A percentile compares a stretch with the other conserved stretches of the same genome.
phyloP scores from a whole-genome alignment of 139 green algal species.

The Tetraselmis chui region DNA sequence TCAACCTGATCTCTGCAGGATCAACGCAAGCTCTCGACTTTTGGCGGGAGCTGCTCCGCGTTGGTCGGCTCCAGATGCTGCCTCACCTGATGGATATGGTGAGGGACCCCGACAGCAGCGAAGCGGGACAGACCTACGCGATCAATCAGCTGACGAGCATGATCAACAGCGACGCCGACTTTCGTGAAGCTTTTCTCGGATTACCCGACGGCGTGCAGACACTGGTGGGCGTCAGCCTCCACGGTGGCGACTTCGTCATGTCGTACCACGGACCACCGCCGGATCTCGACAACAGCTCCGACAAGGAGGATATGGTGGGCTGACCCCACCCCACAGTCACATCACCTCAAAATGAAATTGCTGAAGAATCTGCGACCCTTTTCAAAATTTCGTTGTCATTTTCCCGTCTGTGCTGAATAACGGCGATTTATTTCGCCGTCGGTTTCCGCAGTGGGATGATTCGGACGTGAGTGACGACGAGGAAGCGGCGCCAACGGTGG shows the following conservation, averaged over 20 bases:
- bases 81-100: not conserved
- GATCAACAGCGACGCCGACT: not conserved
- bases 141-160: not conserved
- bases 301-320: not conserved
- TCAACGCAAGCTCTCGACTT: not conserved
- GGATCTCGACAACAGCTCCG: too few species aligned
- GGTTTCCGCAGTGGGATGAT: not conserved
- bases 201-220: not conserved
- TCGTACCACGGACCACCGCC: not conserved
- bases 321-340: too few species aligned
- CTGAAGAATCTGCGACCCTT: too few species aligned
- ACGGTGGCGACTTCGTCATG: not conserved
- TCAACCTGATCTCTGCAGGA: not conserved
- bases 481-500: not conserved
- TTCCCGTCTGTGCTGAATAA: too few species aligned
- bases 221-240: not conserved
- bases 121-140: not conserved
- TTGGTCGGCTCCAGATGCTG: not conserved
- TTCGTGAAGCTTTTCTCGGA: not conserved
- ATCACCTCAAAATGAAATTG: too few species aligned
- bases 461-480: not conserved
- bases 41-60: not conserved
- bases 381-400: too few species aligned
- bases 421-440: too few species aligned
- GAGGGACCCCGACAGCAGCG: not conserved